Evolutionary conservation across 2,329 filamentous ascomycete genomes (phyloP).

Genomic region (Xenosphaeropsis pyriputrescens): DNA sequence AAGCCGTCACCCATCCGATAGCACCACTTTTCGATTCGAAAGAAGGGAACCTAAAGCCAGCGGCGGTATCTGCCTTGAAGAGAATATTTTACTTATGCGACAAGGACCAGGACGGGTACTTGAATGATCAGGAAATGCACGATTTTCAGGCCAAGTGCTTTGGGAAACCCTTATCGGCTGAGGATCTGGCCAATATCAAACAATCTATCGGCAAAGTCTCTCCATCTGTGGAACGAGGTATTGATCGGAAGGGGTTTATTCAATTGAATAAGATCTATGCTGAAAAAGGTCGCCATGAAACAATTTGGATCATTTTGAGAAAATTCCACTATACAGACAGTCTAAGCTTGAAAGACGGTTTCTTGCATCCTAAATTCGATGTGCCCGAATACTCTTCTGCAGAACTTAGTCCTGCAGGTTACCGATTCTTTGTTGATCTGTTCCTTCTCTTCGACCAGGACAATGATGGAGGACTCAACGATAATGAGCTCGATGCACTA

Average conservation of each 20-base stretch:
- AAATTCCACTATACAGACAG: conserved; percentile 96
- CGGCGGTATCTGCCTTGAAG: conserved; percentile 71
- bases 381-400: conserved; percentile 86
- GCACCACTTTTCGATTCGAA: conserved; percentile 95
- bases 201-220: conserved; percentile 60
- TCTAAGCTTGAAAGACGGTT: conserved; percentile 77
- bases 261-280: conserved; percentile 92
- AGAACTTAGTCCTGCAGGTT: conserved; percentile 85
- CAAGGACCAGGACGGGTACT: conserved; percentile 85
- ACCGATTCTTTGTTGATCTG: conserved; percentile 93
- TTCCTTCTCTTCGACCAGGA: conserved; percentile 95
- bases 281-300: conserved; percentile 94
- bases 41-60: conserved; percentile 75
- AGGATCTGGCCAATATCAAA: conserved; percentile 87
- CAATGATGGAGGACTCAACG: conserved; percentile 87
- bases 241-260: conserved; percentile 73
- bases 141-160: conserved; percentile 89
- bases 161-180: conserved; percentile 65
- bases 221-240: conserved; percentile 51
- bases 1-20: conserved; percentile 93
- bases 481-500: conserved; percentile 68
- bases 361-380: conserved; percentile 86
- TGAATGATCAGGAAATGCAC: conserved; percentile 81
- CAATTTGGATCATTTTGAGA: conserved; percentile 91
- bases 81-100: conserved; percentile 94